These are phyloP conservation scores for Colletotrichum musicola DNA, from an alignment of 2,329 filamentous ascomycete species.

Conservation along the genomic window DNA sequence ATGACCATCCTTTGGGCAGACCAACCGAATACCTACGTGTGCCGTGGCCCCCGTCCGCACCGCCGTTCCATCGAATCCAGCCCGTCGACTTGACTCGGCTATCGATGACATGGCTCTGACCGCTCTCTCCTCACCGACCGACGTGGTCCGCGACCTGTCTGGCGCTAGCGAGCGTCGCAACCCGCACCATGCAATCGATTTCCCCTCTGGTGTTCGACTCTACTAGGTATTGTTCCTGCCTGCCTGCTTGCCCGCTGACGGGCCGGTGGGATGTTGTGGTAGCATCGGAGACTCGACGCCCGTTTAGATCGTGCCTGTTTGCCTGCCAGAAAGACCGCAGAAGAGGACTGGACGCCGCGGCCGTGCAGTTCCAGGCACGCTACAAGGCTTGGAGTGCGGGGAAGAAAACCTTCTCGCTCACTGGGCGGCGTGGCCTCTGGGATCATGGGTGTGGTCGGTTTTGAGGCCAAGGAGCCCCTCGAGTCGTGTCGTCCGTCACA, in stretches of 20 bases:
- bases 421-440: conserved; percentile 15
- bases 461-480: not conserved
- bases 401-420: conserved; percentile 13
- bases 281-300: conserved; percentile 21
- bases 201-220: conserved; percentile 4
- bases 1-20: not conserved
- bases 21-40: not conserved
- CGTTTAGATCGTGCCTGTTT: conserved; percentile 9
- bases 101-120: conserved; percentile 6
- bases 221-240: not conserved
- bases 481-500: conserved; percentile 22
- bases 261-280: conserved; percentile 11
- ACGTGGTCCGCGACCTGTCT: not conserved
- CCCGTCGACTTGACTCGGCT: not conserved
- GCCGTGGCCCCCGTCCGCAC: conserved; percentile 13
- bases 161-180: conserved; percentile 23
- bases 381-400: conserved; percentile 25
- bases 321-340: not conserved
- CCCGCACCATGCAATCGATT: conserved; percentile 16
- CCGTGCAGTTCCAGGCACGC: conserved; percentile 8
- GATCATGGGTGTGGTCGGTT: conserved; percentile 6
- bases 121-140: conserved; percentile 22
- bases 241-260: not conserved
- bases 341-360: not conserved
- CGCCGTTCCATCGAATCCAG: conserved; percentile 15